Conservation (phyloP, 2,329 filamentous ascomycete species). For the Thielaviopsis punctulata region DNA sequence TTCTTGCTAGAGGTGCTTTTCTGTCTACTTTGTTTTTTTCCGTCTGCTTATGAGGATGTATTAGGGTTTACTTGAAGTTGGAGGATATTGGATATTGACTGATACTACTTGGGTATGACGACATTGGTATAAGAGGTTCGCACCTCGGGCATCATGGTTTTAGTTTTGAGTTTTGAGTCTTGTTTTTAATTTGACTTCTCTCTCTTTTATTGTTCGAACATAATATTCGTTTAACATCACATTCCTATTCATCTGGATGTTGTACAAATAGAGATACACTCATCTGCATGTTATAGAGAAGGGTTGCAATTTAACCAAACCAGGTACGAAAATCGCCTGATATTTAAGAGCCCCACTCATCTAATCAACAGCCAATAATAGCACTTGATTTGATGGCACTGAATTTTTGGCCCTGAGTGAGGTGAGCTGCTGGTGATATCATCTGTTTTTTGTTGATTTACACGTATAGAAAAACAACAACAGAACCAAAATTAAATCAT, state of each 20-base stretch:
- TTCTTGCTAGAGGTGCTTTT: background rate
- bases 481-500: background rate
- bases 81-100: background rate
- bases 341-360: background rate
- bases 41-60: background rate
- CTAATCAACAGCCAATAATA: background rate
- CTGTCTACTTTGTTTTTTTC: background rate
- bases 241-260: too few relatives aligned
- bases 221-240: background rate
- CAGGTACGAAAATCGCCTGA: background rate
- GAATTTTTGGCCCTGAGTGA: background rate
- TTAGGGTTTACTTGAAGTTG: background rate
- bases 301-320: background rate
- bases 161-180: background rate
- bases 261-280: too few relatives aligned
- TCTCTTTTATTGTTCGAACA: background rate
- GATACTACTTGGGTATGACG: too few relatives aligned
- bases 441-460: too few relatives aligned
- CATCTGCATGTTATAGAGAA: too few relatives aligned
- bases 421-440: background rate
- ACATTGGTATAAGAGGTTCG: background rate
- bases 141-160: background rate
- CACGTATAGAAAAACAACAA: background rate
- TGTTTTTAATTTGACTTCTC: background rate
- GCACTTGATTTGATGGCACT: background rate